Percentiles rank a stretch among this genome's conserved stretches.
Conservation (phyloP, 331 rosid species). For the Acacia pycnantha region DNA sequence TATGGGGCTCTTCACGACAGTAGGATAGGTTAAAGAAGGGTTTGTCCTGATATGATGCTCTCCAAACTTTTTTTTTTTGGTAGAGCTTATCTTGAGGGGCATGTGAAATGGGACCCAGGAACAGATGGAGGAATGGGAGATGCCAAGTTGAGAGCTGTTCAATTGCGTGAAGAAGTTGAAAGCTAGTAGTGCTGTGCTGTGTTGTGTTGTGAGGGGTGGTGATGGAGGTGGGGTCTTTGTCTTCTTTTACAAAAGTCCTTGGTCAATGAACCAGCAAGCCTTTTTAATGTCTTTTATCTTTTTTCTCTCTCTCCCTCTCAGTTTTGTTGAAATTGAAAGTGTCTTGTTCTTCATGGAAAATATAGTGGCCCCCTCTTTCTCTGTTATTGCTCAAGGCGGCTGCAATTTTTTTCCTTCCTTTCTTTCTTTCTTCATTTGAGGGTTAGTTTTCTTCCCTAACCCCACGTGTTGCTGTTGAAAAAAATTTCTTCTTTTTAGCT, state of each 20-base stretch:
- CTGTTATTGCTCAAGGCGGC: not conserved
- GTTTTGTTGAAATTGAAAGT: not conserved
- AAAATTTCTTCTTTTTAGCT: not conserved
- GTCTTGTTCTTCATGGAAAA: not conserved
- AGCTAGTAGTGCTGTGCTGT: not conserved
- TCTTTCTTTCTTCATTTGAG: not conserved
- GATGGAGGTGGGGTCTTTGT: not conserved
- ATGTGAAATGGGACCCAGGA: not conserved
- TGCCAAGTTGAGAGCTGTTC: not conserved
- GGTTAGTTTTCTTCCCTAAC: not conserved
- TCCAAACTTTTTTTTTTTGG: not conserved
- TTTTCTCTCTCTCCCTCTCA: not conserved
- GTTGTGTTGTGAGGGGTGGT: not conserved
- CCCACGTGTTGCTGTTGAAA: not conserved
- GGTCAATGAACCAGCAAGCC: not conserved
- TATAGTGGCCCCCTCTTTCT: not conserved
- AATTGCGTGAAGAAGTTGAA: not conserved
- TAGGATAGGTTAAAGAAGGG: not conserved
- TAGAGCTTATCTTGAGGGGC: not conserved
- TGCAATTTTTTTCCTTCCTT: not conserved
- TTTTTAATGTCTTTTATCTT: not conserved
- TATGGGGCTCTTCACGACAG: too few species aligned
- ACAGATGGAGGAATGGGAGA: constrained; percentile 5
- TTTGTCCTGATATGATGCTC: not conserved
- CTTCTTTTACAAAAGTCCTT: not conserved